Evolutionary conservation across 805 yeast species (phyloP).

Genomic region (Suhomyces vadensis): DNA sequence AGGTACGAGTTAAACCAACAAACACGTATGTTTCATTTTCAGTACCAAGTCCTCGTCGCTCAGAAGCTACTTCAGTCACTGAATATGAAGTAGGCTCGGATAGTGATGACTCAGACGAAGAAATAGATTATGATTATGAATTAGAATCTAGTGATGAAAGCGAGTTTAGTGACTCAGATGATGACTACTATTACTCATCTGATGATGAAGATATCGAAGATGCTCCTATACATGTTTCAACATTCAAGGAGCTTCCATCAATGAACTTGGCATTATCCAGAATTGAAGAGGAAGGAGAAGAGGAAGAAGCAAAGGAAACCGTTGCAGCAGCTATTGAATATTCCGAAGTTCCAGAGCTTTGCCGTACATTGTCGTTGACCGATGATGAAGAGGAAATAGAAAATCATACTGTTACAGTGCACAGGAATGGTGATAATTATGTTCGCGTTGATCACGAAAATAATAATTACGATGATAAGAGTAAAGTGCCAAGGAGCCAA

Average conservation of each 20-base stretch:
- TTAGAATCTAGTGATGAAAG: constrained; percentile 30
- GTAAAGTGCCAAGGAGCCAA: constrained; percentile 1
- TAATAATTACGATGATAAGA: not conserved
- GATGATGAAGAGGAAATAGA: constrained; percentile 21
- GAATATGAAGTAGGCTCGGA: constrained; percentile 42
- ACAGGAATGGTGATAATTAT: not conserved
- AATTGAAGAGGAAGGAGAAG: constrained; percentile 16
- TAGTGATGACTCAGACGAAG: constrained; percentile 24
- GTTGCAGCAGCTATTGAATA: constrained; percentile 2
- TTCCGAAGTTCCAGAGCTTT: constrained; percentile 20
- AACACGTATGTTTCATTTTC: constrained; percentile 14
- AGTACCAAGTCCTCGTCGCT: constrained; percentile 16
- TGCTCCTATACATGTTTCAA: not conserved
- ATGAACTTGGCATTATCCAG: constrained; percentile 17
- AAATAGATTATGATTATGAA: constrained; percentile 21
- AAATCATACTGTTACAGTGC: not conserved
- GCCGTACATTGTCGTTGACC: constrained; percentile 17
- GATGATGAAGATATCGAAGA: constrained; percentile 13
- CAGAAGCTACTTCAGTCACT: constrained; percentile 31
- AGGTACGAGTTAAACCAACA: constrained; percentile 9
- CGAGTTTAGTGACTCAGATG: constrained; percentile 20
- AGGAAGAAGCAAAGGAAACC: constrained; percentile 5
- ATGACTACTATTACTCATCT: constrained; percentile 21
- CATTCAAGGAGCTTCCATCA: constrained; percentile 19
- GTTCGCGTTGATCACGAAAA: constrained; percentile 5